These are phyloP conservation scores for Plasmodium ovale DNA, from an alignment of 169 alveolate species.

Conservation along the genomic window DNA sequence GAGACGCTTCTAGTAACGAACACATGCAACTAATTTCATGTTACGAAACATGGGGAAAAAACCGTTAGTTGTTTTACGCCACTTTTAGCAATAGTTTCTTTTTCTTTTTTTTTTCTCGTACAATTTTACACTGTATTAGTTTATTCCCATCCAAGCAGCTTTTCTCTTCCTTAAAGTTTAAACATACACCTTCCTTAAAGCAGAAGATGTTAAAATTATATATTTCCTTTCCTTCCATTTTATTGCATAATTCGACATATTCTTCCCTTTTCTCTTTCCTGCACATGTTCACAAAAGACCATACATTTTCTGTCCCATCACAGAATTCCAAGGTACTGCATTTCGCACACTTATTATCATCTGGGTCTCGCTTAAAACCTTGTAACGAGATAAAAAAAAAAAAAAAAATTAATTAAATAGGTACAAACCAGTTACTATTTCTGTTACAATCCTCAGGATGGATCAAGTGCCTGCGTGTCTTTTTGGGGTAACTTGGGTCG, in stretches of 20 bases:
- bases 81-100: too few species aligned
- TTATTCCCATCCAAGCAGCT: conserved; percentile 59
- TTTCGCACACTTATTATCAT: conserved; percentile 7
- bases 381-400: conserved; percentile 7
- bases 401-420: background rate
- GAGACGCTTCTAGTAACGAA: too few species aligned
- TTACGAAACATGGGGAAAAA: background rate
- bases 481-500: too few species aligned
- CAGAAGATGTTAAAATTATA: conserved; percentile 38
- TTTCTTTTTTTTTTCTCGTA: conserved; percentile 11
- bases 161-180: conserved; percentile 15
- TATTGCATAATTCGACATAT: conserved; percentile 29
- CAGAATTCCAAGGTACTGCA: conserved; percentile 37
- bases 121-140: conserved; percentile 74
- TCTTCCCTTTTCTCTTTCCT: conserved; percentile 18
- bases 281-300: conserved; percentile 63
- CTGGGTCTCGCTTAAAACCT: conserved; percentile 38
- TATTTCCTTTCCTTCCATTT: conserved; percentile 11
- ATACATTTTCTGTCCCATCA: conserved; percentile 22
- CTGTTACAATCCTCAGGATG: too few species aligned
- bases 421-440: background rate
- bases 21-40: too few species aligned
- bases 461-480: too few species aligned
- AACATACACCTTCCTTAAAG: conserved; percentile 60
- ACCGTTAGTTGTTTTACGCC: background rate